phyloP scores from a whole-genome alignment of 1,284 basidiomycete species.

The Microbotryum silenes-acaulis region DNA sequence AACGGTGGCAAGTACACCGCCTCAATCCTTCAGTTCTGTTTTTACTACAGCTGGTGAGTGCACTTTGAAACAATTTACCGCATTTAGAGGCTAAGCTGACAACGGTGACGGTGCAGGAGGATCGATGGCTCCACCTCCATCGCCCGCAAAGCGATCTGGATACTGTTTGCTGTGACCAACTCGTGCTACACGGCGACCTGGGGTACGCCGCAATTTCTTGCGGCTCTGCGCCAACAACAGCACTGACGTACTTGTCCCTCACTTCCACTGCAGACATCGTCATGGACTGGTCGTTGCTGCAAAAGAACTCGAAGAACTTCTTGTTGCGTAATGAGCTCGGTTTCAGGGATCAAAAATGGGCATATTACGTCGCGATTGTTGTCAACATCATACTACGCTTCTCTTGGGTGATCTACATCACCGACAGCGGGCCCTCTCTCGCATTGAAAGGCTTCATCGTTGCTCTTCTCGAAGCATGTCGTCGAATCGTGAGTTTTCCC shows the following conservation, averaged over 20 bases:
- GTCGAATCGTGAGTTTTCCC: no score
- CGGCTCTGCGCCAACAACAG: no score
- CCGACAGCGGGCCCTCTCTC: conserved; percentile 10
- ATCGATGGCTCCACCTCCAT: conserved; percentile 11
- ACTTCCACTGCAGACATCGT: conserved; percentile 16
- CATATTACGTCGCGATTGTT: conserved; percentile 33
- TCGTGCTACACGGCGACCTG: conserved; percentile 14
- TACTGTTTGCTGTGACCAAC: conserved; percentile 25
- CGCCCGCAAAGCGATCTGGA: conserved; percentile 21
- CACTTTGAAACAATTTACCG: background rate
- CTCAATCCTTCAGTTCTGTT: conserved; percentile 20
- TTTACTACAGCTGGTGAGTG: conserved; percentile 24
- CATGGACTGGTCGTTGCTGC: conserved; percentile 35
- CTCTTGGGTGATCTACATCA: conserved; percentile 31
- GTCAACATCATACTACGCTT: conserved; percentile 32
- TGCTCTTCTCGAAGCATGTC: conserved; percentile 19
- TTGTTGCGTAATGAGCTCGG: conserved; percentile 32
- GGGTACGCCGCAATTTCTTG: conserved; percentile 8
- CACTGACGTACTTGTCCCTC: background rate
- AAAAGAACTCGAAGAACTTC: conserved; percentile 23
- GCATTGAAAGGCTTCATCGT: conserved; percentile 20
- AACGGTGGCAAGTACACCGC: conserved; percentile 31
- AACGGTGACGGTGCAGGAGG: conserved; percentile 1
- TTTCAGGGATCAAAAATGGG: conserved; percentile 30
- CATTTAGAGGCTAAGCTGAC: background rate